A percentile compares a stretch with the other conserved stretches of the same genome.
These are phyloP conservation scores for Cladosporium sp. DNA, from an alignment of 2,329 filamentous ascomycete genomes.

Conservation along the genomic window DNA sequence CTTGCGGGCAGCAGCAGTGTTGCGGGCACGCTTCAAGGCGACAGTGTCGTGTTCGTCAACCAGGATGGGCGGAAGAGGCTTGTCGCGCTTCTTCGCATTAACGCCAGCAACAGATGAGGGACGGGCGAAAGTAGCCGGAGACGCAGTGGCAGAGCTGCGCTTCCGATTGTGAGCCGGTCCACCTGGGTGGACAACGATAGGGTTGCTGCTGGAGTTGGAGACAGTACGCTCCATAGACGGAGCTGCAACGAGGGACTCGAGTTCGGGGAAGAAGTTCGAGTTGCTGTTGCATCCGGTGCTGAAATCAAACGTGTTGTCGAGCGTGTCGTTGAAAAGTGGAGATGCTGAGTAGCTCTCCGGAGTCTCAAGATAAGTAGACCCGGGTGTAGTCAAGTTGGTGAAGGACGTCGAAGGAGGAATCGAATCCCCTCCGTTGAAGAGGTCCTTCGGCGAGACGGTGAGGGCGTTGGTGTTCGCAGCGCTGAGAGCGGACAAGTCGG, in stretches of 20 bases:
- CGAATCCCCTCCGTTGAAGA: constrained; percentile 68
- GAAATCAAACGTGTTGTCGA: constrained; percentile 63
- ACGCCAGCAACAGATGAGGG: constrained; percentile 72
- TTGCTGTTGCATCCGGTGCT: constrained; percentile 40
- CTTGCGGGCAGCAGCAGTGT: constrained; percentile 90
- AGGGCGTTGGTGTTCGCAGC: constrained; percentile 37
- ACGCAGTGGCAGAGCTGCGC: constrained; percentile 41
- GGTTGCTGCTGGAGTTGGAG: constrained; percentile 36
- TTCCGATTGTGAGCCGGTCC: constrained; percentile 36
- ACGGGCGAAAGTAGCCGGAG: constrained; percentile 48
- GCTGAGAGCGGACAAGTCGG: constrained; percentile 26
- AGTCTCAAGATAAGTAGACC: constrained; percentile 72
- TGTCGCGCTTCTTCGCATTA: constrained; percentile 70
- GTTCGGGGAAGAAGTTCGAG: constrained; percentile 61
- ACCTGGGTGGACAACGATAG: constrained; percentile 41
- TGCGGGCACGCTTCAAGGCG: constrained; percentile 91
- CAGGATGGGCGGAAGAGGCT: constrained; percentile 75
- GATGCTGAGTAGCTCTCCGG: constrained; percentile 77
- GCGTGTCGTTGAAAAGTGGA: constrained; percentile 64
- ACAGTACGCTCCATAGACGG: constrained; percentile 44
- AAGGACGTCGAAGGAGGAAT: constrained; percentile 79
- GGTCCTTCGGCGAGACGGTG: constrained; percentile 82
- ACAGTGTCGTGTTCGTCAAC: constrained; percentile 71
- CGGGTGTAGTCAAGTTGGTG: constrained; percentile 80
- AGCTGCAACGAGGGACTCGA: constrained; percentile 33